phyloP scores from a whole-genome alignment of 1,284 basidiomycete genomes.

The Sutorius eximius region DNA sequence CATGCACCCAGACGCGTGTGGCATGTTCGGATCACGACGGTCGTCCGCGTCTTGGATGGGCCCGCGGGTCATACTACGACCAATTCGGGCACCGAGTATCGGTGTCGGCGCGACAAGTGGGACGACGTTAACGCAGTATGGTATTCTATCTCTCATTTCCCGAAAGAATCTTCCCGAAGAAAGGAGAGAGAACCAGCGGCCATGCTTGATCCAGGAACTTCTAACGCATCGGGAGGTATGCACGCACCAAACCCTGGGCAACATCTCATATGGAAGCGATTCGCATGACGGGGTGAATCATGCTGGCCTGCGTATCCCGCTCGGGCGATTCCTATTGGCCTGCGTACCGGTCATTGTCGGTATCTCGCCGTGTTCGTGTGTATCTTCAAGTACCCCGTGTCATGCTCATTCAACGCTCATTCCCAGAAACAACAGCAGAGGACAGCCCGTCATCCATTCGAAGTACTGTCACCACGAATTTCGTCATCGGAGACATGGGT shows the following conservation, averaged over 20 bases:
- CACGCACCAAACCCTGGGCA: background rate
- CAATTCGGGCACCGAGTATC: background rate
- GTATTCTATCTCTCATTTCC: background rate
- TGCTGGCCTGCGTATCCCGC: slow-evolving; percentile 1
- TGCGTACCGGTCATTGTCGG: slow-evolving; percentile 4
- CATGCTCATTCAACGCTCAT: background rate
- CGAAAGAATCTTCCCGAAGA: slow-evolving; percentile 2
- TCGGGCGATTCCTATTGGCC: slow-evolving; percentile 8
- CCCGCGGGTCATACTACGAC: background rate
- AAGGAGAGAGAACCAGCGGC: background rate
- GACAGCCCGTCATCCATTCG: background rate
- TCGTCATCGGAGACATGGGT: slow-evolving; percentile 3
- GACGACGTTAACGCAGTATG: background rate
- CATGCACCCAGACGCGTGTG: slow-evolving; percentile 12
- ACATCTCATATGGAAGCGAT: slow-evolving; percentile 10
- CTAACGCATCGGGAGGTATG: background rate
- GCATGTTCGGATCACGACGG: slow-evolving; percentile 7
- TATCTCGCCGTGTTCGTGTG: slow-evolving; percentile 4
- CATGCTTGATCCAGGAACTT: slow-evolving; percentile 1
- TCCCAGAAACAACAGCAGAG: background rate
- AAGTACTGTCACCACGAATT: background rate
- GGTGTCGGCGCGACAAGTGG: slow-evolving; percentile 2
- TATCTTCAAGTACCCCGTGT: background rate
- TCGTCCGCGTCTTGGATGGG: background rate
- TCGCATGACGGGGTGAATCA: slow-evolving; percentile 12